These are phyloP conservation scores for Echria macrotheca DNA, from an alignment of 495 filamentous ascomycete species.

Conservation along the genomic window DNA sequence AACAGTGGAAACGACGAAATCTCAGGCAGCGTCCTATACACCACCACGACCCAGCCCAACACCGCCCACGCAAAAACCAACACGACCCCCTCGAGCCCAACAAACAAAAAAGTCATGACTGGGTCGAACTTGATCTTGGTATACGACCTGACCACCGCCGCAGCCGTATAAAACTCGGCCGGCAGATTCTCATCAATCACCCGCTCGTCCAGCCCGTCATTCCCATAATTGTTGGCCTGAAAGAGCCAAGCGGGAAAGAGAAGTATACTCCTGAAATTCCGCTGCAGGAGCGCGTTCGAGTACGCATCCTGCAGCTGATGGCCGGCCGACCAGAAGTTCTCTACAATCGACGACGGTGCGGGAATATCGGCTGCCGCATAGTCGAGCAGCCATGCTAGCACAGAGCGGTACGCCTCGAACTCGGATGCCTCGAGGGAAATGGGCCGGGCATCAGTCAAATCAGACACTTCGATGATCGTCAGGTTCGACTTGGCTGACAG, in stretches of 20 bases:
- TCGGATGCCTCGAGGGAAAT: neutral
- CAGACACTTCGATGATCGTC: slow-evolving; percentile 1
- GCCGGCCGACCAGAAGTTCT: slow-evolving; percentile 10
- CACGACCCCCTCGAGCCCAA: neutral
- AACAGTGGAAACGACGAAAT: slow-evolving; percentile 6
- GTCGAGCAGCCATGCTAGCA: slow-evolving; percentile 12
- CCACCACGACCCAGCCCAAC: neutral
- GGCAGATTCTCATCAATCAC: neutral
- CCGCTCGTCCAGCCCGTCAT: neutral
- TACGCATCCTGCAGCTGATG: slow-evolving; percentile 4
- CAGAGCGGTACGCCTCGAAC: slow-evolving; percentile 4
- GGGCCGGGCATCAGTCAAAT: neutral
- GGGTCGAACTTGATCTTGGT: slow-evolving; percentile 4
- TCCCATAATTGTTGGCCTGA: slow-evolving; percentile 4
- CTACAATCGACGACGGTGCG: slow-evolving; percentile 10
- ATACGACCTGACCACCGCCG: slow-evolving; percentile 1
- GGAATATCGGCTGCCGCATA: slow-evolving; percentile 11
- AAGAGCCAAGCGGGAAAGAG: slow-evolving; percentile 5
- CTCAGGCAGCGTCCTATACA: neutral
- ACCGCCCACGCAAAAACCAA: slow-evolving; percentile 4
- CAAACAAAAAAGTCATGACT: neutral
- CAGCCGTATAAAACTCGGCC: neutral
- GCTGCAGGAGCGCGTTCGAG: neutral
- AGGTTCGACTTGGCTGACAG: slow-evolving; percentile 5
- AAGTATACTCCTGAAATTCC: neutral